Evolutionary conservation across 768 basidiomycete species (phyloP).

Genomic region (Russula sp.): DNA sequence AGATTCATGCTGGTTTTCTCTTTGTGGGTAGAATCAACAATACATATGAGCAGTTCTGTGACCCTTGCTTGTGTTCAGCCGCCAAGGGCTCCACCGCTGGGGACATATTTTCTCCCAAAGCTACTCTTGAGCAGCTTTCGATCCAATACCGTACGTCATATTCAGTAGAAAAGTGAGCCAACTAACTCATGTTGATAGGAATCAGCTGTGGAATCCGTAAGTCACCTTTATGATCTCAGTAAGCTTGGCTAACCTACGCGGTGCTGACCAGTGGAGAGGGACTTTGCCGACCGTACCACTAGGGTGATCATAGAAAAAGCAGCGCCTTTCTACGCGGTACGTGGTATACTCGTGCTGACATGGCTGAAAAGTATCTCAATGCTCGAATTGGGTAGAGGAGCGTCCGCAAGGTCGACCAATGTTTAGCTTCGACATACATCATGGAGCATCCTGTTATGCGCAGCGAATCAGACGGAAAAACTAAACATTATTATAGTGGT

Average conservation of each 20-base stretch:
- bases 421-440: background rate
- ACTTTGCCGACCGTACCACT: constrained; percentile 23
- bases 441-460: background rate
- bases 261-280: constrained; percentile 14
- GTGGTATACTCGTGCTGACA: background rate
- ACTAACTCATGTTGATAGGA: constrained; percentile 10
- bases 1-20: constrained; percentile 25
- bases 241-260: background rate
- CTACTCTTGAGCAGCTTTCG: background rate
- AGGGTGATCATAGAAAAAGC: constrained; percentile 19
- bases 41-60: background rate
- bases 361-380: background rate
- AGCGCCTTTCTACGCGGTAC: constrained; percentile 19
- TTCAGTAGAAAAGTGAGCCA: background rate
- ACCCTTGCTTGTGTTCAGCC: background rate
- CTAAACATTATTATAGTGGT: background rate
- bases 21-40: background rate
- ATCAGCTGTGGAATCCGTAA: constrained; percentile 22
- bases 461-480: background rate
- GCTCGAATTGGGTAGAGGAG: constrained; percentile 11
- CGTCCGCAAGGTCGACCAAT: constrained; percentile 8
- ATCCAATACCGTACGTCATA: constrained; percentile 13
- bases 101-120: constrained; percentile 11
- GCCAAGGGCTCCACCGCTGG: background rate
- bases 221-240: background rate